Percentiles rank a stretch among this genome's conserved stretches.
Evolutionary conservation across 1,284 basidiomycete species (phyloP).

Genomic region (Cryptococcus floricola): DNA sequence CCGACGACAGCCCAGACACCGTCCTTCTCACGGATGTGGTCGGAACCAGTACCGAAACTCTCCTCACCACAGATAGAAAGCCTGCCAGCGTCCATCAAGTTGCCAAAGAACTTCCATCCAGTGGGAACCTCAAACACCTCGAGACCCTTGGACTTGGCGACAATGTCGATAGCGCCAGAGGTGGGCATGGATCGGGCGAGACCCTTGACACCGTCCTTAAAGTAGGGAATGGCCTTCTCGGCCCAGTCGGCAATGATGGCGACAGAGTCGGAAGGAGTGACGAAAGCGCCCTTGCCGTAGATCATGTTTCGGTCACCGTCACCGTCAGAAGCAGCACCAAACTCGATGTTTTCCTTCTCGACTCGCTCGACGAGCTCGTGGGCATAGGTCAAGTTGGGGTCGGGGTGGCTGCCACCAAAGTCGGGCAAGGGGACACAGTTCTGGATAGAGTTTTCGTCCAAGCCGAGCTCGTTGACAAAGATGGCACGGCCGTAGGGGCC

Average conservation of each 20-base stretch:
- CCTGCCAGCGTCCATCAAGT: constrained; percentile 96
- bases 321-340: constrained; percentile 95
- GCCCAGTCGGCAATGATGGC: constrained; percentile 98
- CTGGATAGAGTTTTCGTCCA: constrained; percentile 77
- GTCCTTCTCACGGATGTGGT: constrained; percentile 99
- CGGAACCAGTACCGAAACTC: constrained; percentile 98
- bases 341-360: constrained; percentile 78
- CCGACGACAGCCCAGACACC: constrained; percentile 95
- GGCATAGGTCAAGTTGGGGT: constrained; percentile 97
- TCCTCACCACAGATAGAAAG: constrained; percentile 98
- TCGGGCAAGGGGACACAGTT: constrained; percentile 88
- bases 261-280: constrained; percentile 94
- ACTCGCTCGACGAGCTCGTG: constrained; percentile 90
- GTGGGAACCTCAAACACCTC: constrained; percentile 97
- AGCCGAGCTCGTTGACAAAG: constrained; percentile 77
- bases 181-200: constrained; percentile 97
- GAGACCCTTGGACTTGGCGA: constrained; percentile 89
- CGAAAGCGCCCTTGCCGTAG: constrained; percentile 95
- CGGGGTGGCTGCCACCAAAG: constrained; percentile 96
- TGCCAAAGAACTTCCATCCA: constrained; percentile 99
- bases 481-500: constrained; percentile 92
- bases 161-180: constrained; percentile 91
- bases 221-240: constrained; percentile 91
- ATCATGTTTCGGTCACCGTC: constrained; percentile 99
- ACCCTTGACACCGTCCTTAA: constrained; percentile 88